These are phyloP conservation scores for Globisporangium yorkense DNA, from an alignment of 352 stramenopile species.

Conservation along the genomic window DNA sequence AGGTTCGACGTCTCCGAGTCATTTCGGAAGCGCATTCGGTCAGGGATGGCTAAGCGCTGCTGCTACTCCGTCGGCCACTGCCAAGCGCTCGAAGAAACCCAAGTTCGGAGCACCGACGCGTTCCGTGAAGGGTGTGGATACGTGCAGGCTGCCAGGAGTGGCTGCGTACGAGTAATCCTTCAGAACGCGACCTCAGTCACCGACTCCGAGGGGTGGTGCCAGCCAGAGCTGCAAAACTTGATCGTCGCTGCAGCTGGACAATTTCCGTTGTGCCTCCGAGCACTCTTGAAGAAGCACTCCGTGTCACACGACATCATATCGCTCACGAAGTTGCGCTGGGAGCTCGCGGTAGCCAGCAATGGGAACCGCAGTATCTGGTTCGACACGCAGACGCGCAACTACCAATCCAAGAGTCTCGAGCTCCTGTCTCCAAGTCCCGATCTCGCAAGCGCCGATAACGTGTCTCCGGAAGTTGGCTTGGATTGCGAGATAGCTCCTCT, in stretches of 20 bases:
- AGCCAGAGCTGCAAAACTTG: neutral
- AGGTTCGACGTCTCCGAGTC: no score
- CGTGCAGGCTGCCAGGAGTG: neutral
- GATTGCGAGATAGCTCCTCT: conserved; percentile 32
- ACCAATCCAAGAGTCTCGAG: conserved; percentile 4
- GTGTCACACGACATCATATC: neutral
- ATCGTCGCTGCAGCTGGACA: neutral
- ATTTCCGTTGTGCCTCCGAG: neutral
- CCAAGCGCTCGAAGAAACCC: neutral
- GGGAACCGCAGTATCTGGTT: conserved; percentile 1
- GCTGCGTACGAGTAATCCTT: neutral
- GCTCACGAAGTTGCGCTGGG: neutral
- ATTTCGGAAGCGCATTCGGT: no score
- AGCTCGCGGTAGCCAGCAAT: neutral
- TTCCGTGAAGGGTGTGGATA: neutral
- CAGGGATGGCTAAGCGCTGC: no score
- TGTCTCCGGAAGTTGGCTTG: neutral
- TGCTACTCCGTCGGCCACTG: neutral
- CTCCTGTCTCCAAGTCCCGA: neutral
- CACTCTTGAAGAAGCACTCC: neutral
- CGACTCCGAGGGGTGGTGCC: neutral
- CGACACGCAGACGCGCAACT: neutral
- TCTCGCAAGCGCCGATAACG: neutral
- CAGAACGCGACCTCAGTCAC: neutral
- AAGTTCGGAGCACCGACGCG: neutral